phyloP scores from a whole-genome alignment of 495 filamentous ascomycete species.

The Aspergillus bertholletiae region DNA sequence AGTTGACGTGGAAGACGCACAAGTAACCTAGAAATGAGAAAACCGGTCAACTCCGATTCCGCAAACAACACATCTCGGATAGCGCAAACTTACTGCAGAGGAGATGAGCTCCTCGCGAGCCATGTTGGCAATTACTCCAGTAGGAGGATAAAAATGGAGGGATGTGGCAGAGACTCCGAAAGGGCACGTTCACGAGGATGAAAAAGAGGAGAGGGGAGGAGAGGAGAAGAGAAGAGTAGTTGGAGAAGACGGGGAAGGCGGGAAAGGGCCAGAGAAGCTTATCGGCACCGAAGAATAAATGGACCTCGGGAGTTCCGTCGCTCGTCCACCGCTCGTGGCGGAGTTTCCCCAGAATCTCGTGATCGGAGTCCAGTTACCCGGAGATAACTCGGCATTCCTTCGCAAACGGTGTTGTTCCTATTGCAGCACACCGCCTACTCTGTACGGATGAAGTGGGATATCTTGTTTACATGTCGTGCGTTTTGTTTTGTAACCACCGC shows the following conservation, averaged over 20 bases:
- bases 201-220: slow-evolving; percentile 1
- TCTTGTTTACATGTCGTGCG: slow-evolving; percentile 26
- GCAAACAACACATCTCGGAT: slow-evolving; percentile 4
- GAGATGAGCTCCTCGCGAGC: slow-evolving; percentile 80
- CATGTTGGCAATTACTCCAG: slow-evolving; percentile 47
- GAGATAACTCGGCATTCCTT: background rate
- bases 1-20: slow-evolving; percentile 20
- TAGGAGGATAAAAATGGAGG: background rate
- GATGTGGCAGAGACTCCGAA: background rate
- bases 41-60: slow-evolving; percentile 20
- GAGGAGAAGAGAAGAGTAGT: background rate
- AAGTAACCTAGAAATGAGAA: slow-evolving; percentile 33
- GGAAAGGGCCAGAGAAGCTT: background rate
- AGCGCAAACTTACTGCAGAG: slow-evolving; percentile 62
- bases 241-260: background rate
- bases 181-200: background rate
- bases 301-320: slow-evolving; percentile 39
- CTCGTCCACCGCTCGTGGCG: slow-evolving; percentile 7
- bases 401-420: slow-evolving; percentile 11
- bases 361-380: slow-evolving; percentile 16
- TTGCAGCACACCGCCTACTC: slow-evolving; percentile 33
- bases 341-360: slow-evolving; percentile 42
- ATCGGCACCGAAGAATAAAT: slow-evolving; percentile 20
- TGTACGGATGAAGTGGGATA: slow-evolving; percentile 20
- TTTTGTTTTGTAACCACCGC: background rate